Base-by-base conservation (phyloP, 169 alveolate species). In the Eimeria praecox region DNA sequence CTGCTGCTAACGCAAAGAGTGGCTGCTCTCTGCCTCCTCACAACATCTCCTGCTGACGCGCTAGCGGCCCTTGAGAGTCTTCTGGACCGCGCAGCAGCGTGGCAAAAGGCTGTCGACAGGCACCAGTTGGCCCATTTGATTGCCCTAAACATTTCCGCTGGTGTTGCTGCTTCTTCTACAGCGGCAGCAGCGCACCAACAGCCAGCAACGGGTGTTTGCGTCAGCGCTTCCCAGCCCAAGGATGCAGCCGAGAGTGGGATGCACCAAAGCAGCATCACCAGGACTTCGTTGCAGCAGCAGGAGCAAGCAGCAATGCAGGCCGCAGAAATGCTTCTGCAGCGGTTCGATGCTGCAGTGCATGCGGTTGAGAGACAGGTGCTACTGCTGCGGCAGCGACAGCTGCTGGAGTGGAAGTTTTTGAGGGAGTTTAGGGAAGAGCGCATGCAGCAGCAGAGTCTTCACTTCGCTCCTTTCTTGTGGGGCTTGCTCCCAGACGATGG, bases 311-410 rank as follows among this genome's bases (percentile, higher is more conserved):
- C 89, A 9, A 30, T 46, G 69, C 93, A 30, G 77, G 92, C 59
- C 24, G 93, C 94, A 16, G 92, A 77, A 35, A 38, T 12, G 95
- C 83, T 85, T 8, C 78, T 85, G 30, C 91, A 64, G 56, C 66
- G 91, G 6, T 94, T 88, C 49, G 96, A 94, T 38, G 89, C 94
- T 3, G 96, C 96, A 33, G 91, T 86, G 49, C 90, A 30, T 0
- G 96, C 90, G 4, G 95, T 94, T 20, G 92, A 94, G 80, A 14
- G 96, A 24, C 95, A 86, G 86, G 96, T 94, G 87, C 49, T 94
- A 59, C 73, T 86, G 66, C 96, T 94, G 88, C 96, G 96, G 44
- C 35, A 49, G 64, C 95, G 96, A 8, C 95, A 94, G 92, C 95
- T 94, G 54, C 91, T 73, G 54, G 96, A 94, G 88, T 94, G 96